Percentiles rank a stretch among this genome's conserved stretches.
phyloP scores from a whole-genome alignment of 257 asterid genomes.

The Knoxia roxburghii region DNA sequence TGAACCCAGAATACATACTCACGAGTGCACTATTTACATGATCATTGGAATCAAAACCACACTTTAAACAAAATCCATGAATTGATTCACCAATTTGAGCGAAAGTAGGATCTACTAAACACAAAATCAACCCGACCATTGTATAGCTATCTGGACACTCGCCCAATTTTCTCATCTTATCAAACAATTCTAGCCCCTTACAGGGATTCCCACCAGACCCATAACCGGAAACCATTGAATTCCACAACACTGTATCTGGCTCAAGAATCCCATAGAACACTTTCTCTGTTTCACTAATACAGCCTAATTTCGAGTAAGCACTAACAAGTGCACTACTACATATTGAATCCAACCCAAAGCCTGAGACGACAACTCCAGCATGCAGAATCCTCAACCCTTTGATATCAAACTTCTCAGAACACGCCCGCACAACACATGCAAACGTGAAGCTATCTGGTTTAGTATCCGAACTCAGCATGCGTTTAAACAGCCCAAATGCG shows the following conservation, averaged over 20 bases:
- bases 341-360: slow-evolving; percentile 54
- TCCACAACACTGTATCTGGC: slow-evolving; percentile 81
- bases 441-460: slow-evolving; percentile 68
- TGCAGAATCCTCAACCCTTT: slow-evolving; percentile 43
- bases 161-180: slow-evolving; percentile 43
- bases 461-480: slow-evolving; percentile 41
- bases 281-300: slow-evolving; percentile 36
- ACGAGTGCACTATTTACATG: slow-evolving; percentile 64
- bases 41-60: slow-evolving; percentile 43
- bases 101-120: slow-evolving; percentile 26
- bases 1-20: slow-evolving; percentile 53
- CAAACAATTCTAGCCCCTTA: slow-evolving; percentile 40
- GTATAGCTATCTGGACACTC: slow-evolving; percentile 63
- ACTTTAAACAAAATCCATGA: slow-evolving; percentile 54
- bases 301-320: slow-evolving; percentile 62
- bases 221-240: slow-evolving; percentile 61
- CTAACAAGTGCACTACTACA: slow-evolving; percentile 62
- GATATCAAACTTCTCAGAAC: slow-evolving; percentile 38
- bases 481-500: slow-evolving; percentile 51
- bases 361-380: slow-evolving; percentile 44
- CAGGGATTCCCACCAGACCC: slow-evolving; percentile 44
- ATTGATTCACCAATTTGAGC: slow-evolving; percentile 38
- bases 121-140: slow-evolving; percentile 49
- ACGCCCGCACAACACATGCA: slow-evolving; percentile 63
- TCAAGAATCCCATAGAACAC: slow-evolving; percentile 41